These are phyloP conservation scores for Calocybe gangraenosa DNA, from an alignment of 768 basidiomycete genomes.

Conservation along the genomic window DNA sequence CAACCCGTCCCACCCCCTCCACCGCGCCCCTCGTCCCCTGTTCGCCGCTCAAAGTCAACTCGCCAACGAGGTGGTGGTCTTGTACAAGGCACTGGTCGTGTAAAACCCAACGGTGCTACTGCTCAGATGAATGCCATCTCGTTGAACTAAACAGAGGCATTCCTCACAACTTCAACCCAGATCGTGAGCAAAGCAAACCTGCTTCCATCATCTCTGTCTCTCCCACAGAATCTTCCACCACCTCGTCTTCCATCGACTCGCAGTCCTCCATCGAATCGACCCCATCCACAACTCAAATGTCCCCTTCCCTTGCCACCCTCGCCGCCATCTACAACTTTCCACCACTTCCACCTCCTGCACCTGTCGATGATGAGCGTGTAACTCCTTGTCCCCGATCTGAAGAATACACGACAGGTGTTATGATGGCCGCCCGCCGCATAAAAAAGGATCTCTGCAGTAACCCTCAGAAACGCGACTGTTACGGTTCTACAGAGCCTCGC, in stretches of 20 bases:
- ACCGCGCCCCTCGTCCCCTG: conserved; percentile 34
- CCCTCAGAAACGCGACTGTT: conserved; percentile 33
- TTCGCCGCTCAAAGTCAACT: conserved; percentile 21
- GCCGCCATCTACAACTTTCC: conserved; percentile 41
- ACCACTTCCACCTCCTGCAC: conserved; percentile 50
- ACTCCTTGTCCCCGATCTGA: conserved; percentile 18
- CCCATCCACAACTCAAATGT: conserved; percentile 23
- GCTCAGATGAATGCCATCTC: conserved; percentile 72
- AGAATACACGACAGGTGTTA: conserved; percentile 56
- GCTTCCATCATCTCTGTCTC: conserved; percentile 23
- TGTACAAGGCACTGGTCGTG: conserved; percentile 61
- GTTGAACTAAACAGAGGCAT: conserved; percentile 48
- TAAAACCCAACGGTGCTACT: conserved; percentile 62
- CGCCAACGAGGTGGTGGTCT: conserved; percentile 42
- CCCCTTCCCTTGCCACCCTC: conserved; percentile 27
- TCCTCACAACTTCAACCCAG: conserved; percentile 45
- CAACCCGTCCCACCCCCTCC: conserved; percentile 25
- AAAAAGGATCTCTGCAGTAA: conserved; percentile 33
- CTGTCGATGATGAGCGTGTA: conserved; percentile 28
- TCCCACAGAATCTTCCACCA: conserved; percentile 38
- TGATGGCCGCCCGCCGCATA: conserved; percentile 65
- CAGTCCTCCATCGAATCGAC: conserved; percentile 36
- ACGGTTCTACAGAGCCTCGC: conserved; percentile 31
- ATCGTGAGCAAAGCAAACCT: conserved; percentile 34
- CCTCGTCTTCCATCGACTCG: conserved; percentile 33